Evolutionary conservation across 73 alveolate genomes (phyloP), one percentile per base, ranked within the genome.

Genomic region (Tetrahymena elliotti): DNA sequence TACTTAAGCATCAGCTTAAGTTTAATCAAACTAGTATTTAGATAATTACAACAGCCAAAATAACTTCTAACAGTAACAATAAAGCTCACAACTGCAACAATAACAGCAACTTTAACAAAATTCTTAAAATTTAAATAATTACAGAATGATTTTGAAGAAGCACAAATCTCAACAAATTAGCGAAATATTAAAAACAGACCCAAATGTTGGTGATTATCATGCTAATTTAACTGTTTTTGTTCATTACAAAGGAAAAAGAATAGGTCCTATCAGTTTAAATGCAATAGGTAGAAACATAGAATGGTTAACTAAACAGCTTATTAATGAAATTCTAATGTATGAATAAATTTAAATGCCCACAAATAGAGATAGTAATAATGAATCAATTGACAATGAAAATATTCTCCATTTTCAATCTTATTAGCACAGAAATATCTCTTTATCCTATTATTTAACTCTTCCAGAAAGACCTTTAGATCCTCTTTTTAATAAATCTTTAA

Each of bases 381-480:
- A 68, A 68, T 68, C 88, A 27, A 16, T 68, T n/a, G 88, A 68
- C 88, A 27, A 68, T 68, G 88, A 68, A 18, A 31, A 68, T 68
- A 68, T 68, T 68, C 88, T 68, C 88, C 88, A 68, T 68, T 68
- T 68, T 31, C 33, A 68, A 68, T 68, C 88, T 6, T 68, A 68
- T 31, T 68, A 68, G n/a, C 88, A 94, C 33, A 88, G 92, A 33
- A 94, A 94, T 54, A 84, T 88, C 41, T 38, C 93, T 8, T 27
- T 84, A 3, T 94, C 93, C n/a, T 94, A 94, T 92, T 94, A 94
- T 52, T 38, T 94, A 38, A 84, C 96, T 18, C 93, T 94, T 18
- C 95, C 93, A n/a, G 96, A 94, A 47, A 35, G 95, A 92, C 96
- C 96, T 7, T 37, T 94, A 84, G 88, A 68, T 16, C 88, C 88